These are phyloP conservation scores for Kodamaea neixiangensis DNA, from an alignment of 805 yeast species.

Conservation along the genomic window DNA sequence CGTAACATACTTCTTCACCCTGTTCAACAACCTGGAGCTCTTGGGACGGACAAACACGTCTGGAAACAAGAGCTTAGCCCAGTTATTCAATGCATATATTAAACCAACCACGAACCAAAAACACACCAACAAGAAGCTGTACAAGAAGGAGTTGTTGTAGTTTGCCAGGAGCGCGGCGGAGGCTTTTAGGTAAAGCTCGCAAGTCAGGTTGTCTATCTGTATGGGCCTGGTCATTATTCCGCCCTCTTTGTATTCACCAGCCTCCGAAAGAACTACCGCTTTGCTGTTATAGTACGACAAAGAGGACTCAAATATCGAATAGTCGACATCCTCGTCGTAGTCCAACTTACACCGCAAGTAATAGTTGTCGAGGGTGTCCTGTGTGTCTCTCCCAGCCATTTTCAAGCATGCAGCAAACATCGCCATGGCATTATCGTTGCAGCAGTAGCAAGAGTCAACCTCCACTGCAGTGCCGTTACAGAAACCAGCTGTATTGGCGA, in stretches of 20 bases:
- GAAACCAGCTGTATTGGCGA: conserved; percentile 1
- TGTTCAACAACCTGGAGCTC: conserved; percentile 3
- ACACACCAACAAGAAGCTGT: conserved; percentile 1
- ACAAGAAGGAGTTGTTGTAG: conserved; percentile 5
- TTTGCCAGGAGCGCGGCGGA: not conserved
- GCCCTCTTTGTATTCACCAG: not conserved
- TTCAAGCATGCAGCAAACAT: conserved; percentile 8
- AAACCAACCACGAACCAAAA: conserved; percentile 23
- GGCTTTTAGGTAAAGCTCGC: not conserved
- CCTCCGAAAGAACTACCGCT: not conserved
- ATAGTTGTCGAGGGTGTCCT: not conserved
- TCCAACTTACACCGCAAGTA: not conserved
- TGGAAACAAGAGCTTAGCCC: conserved; percentile 32
- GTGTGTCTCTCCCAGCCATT: not conserved
- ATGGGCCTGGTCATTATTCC: conserved; percentile 3
- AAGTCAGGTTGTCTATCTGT: not conserved
- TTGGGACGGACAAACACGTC: conserved; percentile 6
- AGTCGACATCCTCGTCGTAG: not conserved
- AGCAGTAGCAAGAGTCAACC: conserved; percentile 3
- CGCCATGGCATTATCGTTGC: conserved; percentile 6
- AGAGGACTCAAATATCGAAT: not conserved
- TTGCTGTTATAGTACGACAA: not conserved
- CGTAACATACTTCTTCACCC: conserved; percentile 14
- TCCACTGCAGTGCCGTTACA: not conserved
- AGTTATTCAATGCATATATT: conserved; percentile 12